Evolutionary conservation across 495 filamentous ascomycete species (phyloP).

Genomic region (Schizothecium vesticola): DNA sequence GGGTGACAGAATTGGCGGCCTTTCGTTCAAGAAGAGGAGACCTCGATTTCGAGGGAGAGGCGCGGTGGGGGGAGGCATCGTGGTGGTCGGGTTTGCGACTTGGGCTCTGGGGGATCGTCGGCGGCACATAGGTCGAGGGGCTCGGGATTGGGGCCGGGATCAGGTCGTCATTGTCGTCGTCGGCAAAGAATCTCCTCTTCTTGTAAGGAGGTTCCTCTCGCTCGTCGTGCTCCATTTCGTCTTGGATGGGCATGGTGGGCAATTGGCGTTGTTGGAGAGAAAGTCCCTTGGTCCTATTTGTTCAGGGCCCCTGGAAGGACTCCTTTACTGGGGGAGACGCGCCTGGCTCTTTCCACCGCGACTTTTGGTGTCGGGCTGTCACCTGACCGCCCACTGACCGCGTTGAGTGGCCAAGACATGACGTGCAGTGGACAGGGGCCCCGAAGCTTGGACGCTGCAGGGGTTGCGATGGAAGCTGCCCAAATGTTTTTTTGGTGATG

Average conservation of each 20-base stretch:
- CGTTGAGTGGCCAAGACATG: constrained; percentile 4
- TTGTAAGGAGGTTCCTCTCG: not conserved
- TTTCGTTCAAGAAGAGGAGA: constrained; percentile 21
- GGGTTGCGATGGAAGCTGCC: not conserved
- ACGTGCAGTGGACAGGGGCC: not conserved
- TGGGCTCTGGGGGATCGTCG: not conserved
- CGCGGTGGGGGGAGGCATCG: not conserved
- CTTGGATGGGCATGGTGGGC: not conserved
- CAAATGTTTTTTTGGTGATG: not conserved
- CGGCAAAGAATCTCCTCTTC: not conserved
- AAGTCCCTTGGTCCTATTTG: not conserved
- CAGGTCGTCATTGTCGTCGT: not conserved
- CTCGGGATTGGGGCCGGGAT: not conserved
- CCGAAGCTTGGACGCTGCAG: not conserved
- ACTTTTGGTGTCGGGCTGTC: constrained; percentile 26
- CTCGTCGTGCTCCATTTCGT: not conserved
- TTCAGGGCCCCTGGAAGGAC: not conserved
- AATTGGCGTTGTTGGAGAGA: not conserved
- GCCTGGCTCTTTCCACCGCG: constrained; percentile 23
- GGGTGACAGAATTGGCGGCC: constrained; percentile 13
- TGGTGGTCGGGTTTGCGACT: not conserved
- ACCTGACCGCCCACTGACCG: constrained; percentile 31
- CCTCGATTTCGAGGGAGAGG: not conserved
- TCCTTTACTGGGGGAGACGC: constrained; percentile 9
- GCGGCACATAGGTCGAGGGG: not conserved